These are phyloP conservation scores for Trichoderma aggressivum DNA, from an alignment of 2,329 filamentous ascomycete species.

Conservation along the genomic window DNA sequence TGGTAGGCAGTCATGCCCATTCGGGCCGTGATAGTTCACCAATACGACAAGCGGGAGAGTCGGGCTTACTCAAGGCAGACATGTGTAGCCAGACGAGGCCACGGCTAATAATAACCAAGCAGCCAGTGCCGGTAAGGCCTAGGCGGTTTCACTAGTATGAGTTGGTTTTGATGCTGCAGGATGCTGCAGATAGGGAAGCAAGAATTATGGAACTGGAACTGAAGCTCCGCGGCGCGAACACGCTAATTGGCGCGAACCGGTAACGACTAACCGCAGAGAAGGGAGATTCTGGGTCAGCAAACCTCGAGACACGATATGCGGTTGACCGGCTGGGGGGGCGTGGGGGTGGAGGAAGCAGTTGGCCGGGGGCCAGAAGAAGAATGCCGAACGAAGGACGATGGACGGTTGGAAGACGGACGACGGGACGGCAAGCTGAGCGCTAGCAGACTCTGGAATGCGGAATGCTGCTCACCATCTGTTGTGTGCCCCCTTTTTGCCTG, in stretches of 20 bases:
- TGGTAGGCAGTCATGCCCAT: not conserved
- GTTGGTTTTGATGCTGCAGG: conserved; percentile 7
- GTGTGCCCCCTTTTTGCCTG: conserved; percentile 10
- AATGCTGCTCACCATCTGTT: not conserved
- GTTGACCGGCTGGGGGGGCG: not conserved
- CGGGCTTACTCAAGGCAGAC: conserved; percentile 16
- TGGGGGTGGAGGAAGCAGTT: not conserved
- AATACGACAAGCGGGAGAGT: conserved; percentile 4
- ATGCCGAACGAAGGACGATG: not conserved
- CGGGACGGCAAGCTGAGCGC: not conserved
- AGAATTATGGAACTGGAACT: conserved; percentile 4
- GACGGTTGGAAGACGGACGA: not conserved
- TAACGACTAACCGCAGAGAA: not conserved
- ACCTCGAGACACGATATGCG: not conserved
- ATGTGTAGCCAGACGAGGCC: not conserved
- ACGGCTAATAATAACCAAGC: conserved; percentile 5
- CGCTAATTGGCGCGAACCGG: not conserved
- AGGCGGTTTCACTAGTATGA: conserved; percentile 12
- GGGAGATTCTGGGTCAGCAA: not conserved
- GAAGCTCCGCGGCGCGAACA: conserved; percentile 2
- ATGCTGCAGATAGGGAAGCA: not conserved
- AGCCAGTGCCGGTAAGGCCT: conserved; percentile 9
- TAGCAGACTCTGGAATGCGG: not conserved
- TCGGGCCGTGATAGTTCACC: conserved; percentile 3
- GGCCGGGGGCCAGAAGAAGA: not conserved